Percentiles rank a stretch among this genome's conserved stretches.
Conservation (phyloP, 768 basidiomycete species). For the Russula olivacea region DNA sequence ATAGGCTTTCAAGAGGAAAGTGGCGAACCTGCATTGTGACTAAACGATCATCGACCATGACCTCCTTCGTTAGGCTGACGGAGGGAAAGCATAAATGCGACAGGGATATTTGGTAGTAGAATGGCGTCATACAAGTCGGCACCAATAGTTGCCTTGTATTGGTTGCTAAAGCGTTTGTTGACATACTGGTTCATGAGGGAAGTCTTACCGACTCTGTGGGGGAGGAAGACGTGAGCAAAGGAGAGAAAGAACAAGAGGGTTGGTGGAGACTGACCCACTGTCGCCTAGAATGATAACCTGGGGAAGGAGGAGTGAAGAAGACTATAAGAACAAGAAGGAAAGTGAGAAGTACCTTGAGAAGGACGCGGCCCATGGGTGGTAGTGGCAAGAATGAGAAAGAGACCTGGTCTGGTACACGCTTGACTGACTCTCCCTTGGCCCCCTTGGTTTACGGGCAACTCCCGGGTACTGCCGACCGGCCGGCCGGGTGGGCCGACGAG, state of each 20-base stretch:
- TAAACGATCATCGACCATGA: conserved; percentile 95
- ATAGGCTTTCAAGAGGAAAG: not conserved
- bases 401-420: not conserved
- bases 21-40: conserved; percentile 93
- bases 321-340: conserved; percentile 1
- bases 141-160: conserved; percentile 99
- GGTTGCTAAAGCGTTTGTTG: conserved; percentile 98
- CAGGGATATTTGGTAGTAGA: conserved; percentile 24
- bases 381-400: conserved; percentile 24
- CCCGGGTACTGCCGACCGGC: not conserved
- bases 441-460: not conserved
- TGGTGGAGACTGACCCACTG: conserved; percentile 64
- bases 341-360: conserved; percentile 59
- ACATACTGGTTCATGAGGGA: conserved; percentile 99
- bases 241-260: not conserved
- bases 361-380: conserved; percentile 68
- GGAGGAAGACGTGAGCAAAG: conserved; percentile 9
- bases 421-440: not conserved
- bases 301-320: conserved; percentile 10
- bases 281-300: conserved; percentile 99
- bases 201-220: conserved; percentile 88
- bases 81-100: conserved; percentile 1
- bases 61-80: conserved; percentile 88
- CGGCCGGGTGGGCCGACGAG: not conserved
- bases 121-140: conserved; percentile 78